Evolutionary conservation across 176 grass and related monocot genomes (phyloP), one percentile per base, ranked within the genome.

Genomic region (Oryza brachyantha): DNA sequence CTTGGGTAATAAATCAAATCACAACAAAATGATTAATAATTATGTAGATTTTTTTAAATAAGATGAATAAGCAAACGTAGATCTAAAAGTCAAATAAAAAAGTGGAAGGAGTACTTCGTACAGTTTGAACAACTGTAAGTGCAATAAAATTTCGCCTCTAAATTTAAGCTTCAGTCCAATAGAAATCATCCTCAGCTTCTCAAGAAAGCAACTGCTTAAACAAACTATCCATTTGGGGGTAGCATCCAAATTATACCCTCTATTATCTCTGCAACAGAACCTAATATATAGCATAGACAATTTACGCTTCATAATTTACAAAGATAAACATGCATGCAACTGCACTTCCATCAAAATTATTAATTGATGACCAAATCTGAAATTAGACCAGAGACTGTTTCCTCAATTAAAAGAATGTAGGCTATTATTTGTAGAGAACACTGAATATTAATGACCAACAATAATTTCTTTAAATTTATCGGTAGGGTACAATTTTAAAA

Each of bases 161-260:
- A 42, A 54, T 70, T 82, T 50, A 86, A 17, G 19, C 1, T 57
- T 64, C 14, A 55, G 36, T 64, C 54, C 14, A 35, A 48, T 70
- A 3, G 13, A 77, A 31, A 57, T n/a, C 16, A 28, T 4, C 24
- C 10, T 39, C 28, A 76, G 64, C 21, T 71, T 86, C 25, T 34
- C 5, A 54, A 81, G 65, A 31, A 28, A 64, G 27, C 60, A 71
- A 21, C 25, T 41, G 82, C 21, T 6, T 37, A 71, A 77, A 58
- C 2, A 32, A 78, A 77, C 13, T n/a, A 34, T 24, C 14, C 59
- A 57, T 16, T 41, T 59, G 31, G 26, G 66, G 19, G 16, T 11
- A 50, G 8, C 67, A 39, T 64, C 63, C 46, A 42, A 10, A 76
- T 14, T 42, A 9, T 8, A 41, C 5, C 55, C 19, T 14, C 64